phyloP scores from a whole-genome alignment of 768 basidiomycete genomes.

The Hysterangium stoloniferum region DNA sequence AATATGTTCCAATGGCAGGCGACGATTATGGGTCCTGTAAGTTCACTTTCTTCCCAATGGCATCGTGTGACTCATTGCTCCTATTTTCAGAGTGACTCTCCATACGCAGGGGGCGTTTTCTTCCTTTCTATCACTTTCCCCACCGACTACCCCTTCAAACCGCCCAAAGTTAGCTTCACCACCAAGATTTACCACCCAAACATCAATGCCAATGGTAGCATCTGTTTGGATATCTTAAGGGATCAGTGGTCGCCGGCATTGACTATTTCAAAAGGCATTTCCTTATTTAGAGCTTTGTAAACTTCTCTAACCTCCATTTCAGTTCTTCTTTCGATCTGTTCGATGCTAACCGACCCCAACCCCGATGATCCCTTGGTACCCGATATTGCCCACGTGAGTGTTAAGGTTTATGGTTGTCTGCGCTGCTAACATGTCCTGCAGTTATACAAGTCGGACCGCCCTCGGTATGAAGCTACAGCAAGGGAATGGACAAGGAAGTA shows the following conservation, averaged over 20 bases:
- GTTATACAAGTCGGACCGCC: slow-evolving; percentile 97
- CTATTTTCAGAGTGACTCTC: slow-evolving; percentile 76
- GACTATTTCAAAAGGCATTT: slow-evolving; percentile 95
- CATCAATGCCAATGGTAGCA: slow-evolving; percentile 99
- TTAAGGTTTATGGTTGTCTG: background rate
- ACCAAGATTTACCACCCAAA: slow-evolving; percentile 99
- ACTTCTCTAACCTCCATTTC: background rate
- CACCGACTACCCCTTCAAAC: slow-evolving; percentile 99
- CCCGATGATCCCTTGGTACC: slow-evolving; percentile 98
- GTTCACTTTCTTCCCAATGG: slow-evolving; percentile 25
- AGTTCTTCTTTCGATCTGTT: slow-evolving; percentile 98
- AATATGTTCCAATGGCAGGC: slow-evolving; percentile 99
- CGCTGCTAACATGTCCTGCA: slow-evolving; percentile 12
- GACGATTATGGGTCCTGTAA: slow-evolving; percentile 97
- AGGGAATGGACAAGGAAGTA: slow-evolving; percentile 99
- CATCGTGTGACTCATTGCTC: slow-evolving; percentile 8
- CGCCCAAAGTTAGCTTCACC: slow-evolving; percentile 98
- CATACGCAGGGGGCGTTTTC: slow-evolving; percentile 98
- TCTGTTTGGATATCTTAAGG: slow-evolving; percentile 95
- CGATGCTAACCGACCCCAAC: slow-evolving; percentile 98
- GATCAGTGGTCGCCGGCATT: slow-evolving; percentile 99
- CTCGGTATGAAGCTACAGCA: slow-evolving; percentile 95
- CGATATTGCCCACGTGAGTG: slow-evolving; percentile 78
- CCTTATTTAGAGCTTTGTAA: background rate
- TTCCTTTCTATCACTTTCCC: slow-evolving; percentile 94